A percentile compares a stretch with the other conserved stretches of the same genome.
phyloP scores from a whole-genome alignment of 176 grass and related monocot genomes.

The Cocos nucifera region DNA sequence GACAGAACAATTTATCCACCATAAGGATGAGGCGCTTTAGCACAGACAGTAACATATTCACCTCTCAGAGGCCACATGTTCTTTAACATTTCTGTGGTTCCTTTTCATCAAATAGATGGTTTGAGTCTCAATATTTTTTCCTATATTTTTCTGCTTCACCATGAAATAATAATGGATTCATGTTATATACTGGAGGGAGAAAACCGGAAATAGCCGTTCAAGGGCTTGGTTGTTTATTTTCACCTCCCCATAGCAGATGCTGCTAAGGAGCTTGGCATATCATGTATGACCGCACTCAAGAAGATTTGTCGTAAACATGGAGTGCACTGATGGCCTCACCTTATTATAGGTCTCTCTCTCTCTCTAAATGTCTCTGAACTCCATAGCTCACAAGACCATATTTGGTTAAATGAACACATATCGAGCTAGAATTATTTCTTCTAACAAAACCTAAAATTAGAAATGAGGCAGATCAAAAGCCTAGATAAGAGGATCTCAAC shows the following conservation, averaged over 20 bases:
- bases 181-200: conserved; percentile 26
- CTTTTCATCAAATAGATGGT: too few species aligned
- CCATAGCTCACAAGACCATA: too few species aligned
- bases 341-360: not conserved
- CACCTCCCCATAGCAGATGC: conserved; percentile 31
- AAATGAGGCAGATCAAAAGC: conserved; percentile 16
- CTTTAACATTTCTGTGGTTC: too few species aligned
- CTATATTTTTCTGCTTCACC: not conserved
- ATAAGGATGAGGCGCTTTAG: too few species aligned
- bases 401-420: too few species aligned
- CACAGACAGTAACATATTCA: too few species aligned
- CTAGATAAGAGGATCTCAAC: conserved; percentile 10
- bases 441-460: not conserved
- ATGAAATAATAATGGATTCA: not conserved
- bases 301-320: conserved; percentile 26
- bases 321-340: conserved; percentile 28
- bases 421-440: too few species aligned
- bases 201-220: conserved; percentile 13
- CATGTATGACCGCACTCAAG: conserved; percentile 41
- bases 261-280: conserved; percentile 20
- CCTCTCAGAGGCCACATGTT: too few species aligned
- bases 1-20: too few species aligned
- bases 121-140: too few species aligned
- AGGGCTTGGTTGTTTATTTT: conserved; percentile 32
- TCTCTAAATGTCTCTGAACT: not conserved